Percentiles rank a stretch among this genome's conserved stretches.
Conservation (phyloP, 2,329 filamentous ascomycete genomes). For the Calycina herbarum region DNA sequence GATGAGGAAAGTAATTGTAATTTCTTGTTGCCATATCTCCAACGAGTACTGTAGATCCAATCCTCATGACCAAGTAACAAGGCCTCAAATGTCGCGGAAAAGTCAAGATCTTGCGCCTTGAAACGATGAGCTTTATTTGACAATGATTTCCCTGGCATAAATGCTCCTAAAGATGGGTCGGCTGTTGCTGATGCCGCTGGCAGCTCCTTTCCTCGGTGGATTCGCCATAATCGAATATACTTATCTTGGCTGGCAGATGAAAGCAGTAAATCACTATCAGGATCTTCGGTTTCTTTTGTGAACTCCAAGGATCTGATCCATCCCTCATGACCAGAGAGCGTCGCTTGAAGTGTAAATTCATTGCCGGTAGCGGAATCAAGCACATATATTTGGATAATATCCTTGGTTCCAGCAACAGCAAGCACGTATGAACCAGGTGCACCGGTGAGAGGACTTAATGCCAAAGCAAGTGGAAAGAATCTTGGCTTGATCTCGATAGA, state of each 20-base stretch:
- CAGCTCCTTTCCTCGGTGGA: conserved; percentile 69
- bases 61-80: conserved; percentile 93
- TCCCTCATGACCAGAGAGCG: conserved; percentile 84
- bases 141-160: conserved; percentile 68
- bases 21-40: conserved; percentile 41
- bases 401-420: conserved; percentile 82
- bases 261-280: conserved; percentile 69
- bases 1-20: conserved; percentile 84
- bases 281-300: conserved; percentile 56
- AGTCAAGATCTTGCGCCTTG: conserved; percentile 57
- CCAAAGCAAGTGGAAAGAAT: conserved; percentile 79
- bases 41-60: conserved; percentile 85
- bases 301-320: conserved; percentile 91
- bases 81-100: conserved; percentile 89
- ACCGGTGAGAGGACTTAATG: conserved; percentile 61
- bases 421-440: conserved; percentile 59
- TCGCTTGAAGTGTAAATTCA: conserved; percentile 71
- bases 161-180: conserved; percentile 58
- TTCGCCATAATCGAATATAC: conserved; percentile 90
- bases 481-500: conserved; percentile 72
- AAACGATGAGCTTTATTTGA: conserved; percentile 89
- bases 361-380: conserved; percentile 44
- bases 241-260: conserved; percentile 97
- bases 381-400: conserved; percentile 77
- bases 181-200: conserved; percentile 55